These are phyloP conservation scores for Hericium rajendrae DNA, from an alignment of 768 basidiomycete genomes.

Conservation along the genomic window DNA sequence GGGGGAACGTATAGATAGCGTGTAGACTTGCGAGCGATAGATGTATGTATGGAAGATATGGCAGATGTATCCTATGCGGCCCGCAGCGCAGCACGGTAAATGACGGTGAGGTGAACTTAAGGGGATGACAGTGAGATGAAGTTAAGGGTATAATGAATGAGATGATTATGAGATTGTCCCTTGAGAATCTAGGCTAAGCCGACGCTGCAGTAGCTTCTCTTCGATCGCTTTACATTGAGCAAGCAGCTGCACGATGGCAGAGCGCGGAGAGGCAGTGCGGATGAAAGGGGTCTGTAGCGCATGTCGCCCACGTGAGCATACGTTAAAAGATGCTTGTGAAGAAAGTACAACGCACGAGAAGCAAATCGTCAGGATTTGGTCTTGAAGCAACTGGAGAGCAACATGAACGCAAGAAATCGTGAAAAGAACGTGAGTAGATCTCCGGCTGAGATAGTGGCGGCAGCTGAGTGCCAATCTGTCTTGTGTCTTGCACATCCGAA, in stretches of 20 bases:
- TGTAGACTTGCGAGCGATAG: constrained; percentile 1
- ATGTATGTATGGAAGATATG: not conserved
- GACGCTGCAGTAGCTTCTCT: constrained; percentile 8
- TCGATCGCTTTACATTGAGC: constrained; percentile 14
- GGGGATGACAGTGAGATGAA: not conserved
- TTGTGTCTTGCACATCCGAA: constrained; percentile 9
- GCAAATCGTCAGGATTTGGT: constrained; percentile 13
- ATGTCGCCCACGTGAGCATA: not conserved
- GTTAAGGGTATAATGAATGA: not conserved
- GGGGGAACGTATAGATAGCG: constrained; percentile 25
- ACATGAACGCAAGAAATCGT: constrained; percentile 15
- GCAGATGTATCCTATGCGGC: not conserved
- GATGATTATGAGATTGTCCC: constrained; percentile 4
- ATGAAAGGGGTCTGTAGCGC: constrained; percentile 7
- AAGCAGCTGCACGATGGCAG: constrained; percentile 12
- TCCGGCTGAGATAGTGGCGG: constrained; percentile 12
- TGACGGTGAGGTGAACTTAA: not conserved
- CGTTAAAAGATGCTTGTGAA: no score
- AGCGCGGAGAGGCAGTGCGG: constrained; percentile 14
- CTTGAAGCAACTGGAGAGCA: constrained; percentile 12
- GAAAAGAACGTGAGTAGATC: constrained; percentile 11
- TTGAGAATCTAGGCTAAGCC: constrained; percentile 6
- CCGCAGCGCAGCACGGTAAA: not conserved
- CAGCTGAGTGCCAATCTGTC: constrained; percentile 6
- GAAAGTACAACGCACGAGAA: constrained; percentile 7